phyloP scores from a whole-genome alignment of 2,329 filamentous ascomycete genomes.

The Ascosphaera apis region DNA sequence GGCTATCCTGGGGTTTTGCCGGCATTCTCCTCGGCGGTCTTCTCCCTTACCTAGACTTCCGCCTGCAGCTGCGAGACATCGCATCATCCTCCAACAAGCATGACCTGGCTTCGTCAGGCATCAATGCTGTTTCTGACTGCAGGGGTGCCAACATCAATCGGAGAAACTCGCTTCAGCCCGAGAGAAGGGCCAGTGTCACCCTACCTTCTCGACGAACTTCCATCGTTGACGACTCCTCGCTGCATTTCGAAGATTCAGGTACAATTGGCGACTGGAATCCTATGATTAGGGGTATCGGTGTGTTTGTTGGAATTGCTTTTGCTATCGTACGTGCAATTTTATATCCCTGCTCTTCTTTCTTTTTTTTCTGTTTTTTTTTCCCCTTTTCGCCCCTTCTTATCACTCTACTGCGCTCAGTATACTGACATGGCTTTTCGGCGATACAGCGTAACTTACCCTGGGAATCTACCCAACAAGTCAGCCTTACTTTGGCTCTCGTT shows the following conservation, averaged over 20 bases:
- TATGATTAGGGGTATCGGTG: conserved; percentile 43
- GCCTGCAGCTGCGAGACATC: too few relatives aligned
- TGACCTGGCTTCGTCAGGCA: too few relatives aligned
- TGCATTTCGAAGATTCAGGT: too few relatives aligned
- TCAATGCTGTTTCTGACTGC: too few relatives aligned
- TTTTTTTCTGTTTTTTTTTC: conserved; percentile 1
- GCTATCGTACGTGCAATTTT: conserved; percentile 45
- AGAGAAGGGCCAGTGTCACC: too few relatives aligned
- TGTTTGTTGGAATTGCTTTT: conserved; percentile 51
- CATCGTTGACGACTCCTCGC: too few relatives aligned
- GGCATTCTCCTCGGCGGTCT: conserved; percentile 58
- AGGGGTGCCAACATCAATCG: too few relatives aligned
- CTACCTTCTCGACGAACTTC: too few relatives aligned
- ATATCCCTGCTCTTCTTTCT: conserved; percentile 9
- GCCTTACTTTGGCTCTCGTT: conserved; percentile 64
- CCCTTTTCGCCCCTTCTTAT: conserved; percentile 1
- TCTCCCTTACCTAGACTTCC: too few relatives aligned
- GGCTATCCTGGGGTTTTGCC: conserved; percentile 70
- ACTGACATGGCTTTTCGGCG: conserved; percentile 6
- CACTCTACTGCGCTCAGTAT: conserved; percentile 6
- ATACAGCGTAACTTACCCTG: conserved; percentile 64
- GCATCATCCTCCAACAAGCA: too few relatives aligned
- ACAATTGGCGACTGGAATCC: conserved; percentile 60
- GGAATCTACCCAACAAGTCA: conserved; percentile 86
- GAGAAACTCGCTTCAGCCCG: too few relatives aligned